phyloP scores from a whole-genome alignment of 495 filamentous ascomycete species.

The Penicillium roqueforti region DNA sequence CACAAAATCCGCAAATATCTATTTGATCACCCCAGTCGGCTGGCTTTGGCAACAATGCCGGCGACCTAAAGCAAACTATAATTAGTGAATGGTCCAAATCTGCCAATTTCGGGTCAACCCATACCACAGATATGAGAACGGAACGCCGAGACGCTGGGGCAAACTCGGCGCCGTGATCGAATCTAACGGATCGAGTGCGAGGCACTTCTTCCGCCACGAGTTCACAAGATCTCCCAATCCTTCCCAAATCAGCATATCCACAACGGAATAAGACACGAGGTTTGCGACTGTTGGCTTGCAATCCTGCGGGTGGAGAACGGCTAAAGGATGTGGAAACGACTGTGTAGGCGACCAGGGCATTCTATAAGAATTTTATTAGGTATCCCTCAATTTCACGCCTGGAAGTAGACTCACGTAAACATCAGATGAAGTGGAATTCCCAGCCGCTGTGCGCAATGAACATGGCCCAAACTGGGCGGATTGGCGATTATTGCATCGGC shows the following conservation, averaged over 20 bases:
- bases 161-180: slow-evolving; percentile 65
- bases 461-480: slow-evolving; percentile 76
- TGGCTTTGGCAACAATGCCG: slow-evolving; percentile 75
- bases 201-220: slow-evolving; percentile 59
- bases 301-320: slow-evolving; percentile 50
- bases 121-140: slow-evolving; percentile 74
- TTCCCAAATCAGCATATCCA: slow-evolving; percentile 83
- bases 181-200: slow-evolving; percentile 63
- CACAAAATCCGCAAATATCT: slow-evolving; percentile 70
- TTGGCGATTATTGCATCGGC: slow-evolving; percentile 84
- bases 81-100: not conserved
- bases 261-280: slow-evolving; percentile 68
- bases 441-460: slow-evolving; percentile 75
- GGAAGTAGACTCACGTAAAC: slow-evolving; percentile 59
- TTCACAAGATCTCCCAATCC: slow-evolving; percentile 76
- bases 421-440: slow-evolving; percentile 78
- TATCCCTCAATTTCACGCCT: not conserved
- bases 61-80: slow-evolving; percentile 45
- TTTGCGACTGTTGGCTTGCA: slow-evolving; percentile 58
- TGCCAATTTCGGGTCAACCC: not conserved
- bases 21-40: slow-evolving; percentile 70
- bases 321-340: slow-evolving; percentile 52
- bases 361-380: slow-evolving; percentile 20
- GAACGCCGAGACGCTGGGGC: slow-evolving; percentile 60
- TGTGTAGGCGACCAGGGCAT: slow-evolving; percentile 62